Evolutionary conservation across 2,329 filamentous ascomycete genomes (phyloP), one percentile per base, ranked within the genome.

Genomic region (Elsinoe batatas): DNA sequence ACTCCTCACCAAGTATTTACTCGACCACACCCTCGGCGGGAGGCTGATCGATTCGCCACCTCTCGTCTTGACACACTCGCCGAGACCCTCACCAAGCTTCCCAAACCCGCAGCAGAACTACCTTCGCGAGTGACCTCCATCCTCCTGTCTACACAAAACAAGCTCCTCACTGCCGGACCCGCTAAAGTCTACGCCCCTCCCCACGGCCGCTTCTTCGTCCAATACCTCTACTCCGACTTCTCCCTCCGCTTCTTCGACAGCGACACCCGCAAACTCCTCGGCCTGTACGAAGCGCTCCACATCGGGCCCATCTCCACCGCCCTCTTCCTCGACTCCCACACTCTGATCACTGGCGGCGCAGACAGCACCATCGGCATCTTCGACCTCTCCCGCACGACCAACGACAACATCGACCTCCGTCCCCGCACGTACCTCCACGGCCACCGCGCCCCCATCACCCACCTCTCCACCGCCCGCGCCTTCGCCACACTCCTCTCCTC

Each of bases 221-320:
- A 96, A 72, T 97, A 91, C 91, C 91, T 91, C 1, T 97, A 94
- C 64, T 87, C 88, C 0, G 93, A 98, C 69, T 88, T 88, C 63
- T 94, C 88, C 62, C 80, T 98, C 26, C 85, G 93, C 3, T 97
- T 98, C 75, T 95, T 88, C 72, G 82, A 86, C 56, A 83, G 85
- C 47, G 89, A 95, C 61, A 88, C 82, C 57, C 84, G 88, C 65
- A 91, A 88, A 74, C 76, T 87, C 18, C 82, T 94, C 35, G 91
- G 91, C 0, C 78, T 96, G 15, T 95, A 91, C 65, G 93, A 98
- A 69, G 94, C 97, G 65, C 76, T 96, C 1, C 93, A 98, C 67
- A 85, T 91, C 57, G 90, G 91, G 3, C 90, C 95, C 66, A 79
- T 98, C 26, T 91, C 90, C 0, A 84, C 83, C 56, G 84, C 88